Evolutionary conservation across 306 rosid species (phyloP), one percentile per base, ranked within the genome.

Genomic region (Comarum palustre): DNA sequence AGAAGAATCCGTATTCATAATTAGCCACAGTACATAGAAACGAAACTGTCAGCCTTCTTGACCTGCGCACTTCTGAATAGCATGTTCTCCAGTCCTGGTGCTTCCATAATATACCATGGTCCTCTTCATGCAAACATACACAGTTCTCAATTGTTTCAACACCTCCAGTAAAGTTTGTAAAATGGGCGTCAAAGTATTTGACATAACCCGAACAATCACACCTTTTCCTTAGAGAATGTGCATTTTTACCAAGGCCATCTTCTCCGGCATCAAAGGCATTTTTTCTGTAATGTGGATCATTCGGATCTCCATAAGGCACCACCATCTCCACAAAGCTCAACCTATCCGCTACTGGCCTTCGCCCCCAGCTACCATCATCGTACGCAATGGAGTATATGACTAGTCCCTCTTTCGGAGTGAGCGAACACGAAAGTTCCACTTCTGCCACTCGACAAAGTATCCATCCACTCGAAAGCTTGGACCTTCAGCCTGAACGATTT

Each of bases 241-340:
- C 96, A 82, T 90, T 92, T 84, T 86, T 92, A 32, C 98, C 96
- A 45, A 92, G 86, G 78, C 98, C 98, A 69, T 92, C 98, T 79
- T 92, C 98, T 27, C 98, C 98, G 0, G 96, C 98, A 75, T 92
- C 98, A 75, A 92, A 92, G 69, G 98, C 98, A 85, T 92, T 92
- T 85, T 92, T 90, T 66, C 96, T 84, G 78, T 90, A 90, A 84
- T 92, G 98, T 42, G 98, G 98, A 12, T 88, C 95, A 69, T 85
- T 90, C 52, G 98, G 98, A 83, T 92, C 98, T 55, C 98, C 98
- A 84, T 87, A 92, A 1, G 96, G 98, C 73, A 92, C 98, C 76
- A 92, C 98, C 92, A 92, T 90, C 77, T 92, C 98, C 82, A 88
- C 98, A 81, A 88, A 88, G 83, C 95, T 90, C 74, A 92, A 71